Evolutionary conservation across 2,329 filamentous ascomycete genomes (phyloP), one percentile per base, ranked within the genome.

Genomic region (Monilinia vaccinii-corymbosi): DNA sequence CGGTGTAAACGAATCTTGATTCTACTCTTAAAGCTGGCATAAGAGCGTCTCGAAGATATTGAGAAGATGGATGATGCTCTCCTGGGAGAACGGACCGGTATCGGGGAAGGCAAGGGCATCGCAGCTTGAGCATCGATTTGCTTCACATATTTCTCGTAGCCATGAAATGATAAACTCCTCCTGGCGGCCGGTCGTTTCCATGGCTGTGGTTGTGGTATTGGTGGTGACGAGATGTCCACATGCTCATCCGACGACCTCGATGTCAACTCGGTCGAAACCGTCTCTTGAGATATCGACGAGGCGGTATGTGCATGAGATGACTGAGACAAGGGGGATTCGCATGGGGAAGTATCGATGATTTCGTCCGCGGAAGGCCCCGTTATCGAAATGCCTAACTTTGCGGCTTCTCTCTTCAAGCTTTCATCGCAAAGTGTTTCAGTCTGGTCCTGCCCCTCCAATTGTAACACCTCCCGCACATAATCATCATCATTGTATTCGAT

Each of bases 391-490:
- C 70, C 70, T n/a, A 67, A 38, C n/a, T 47, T 61, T 55, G 66
- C 65, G 14, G 70, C 70, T 59, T 70, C 64, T 44, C 64, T 48
- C 14, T 62, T 60, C 8, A 72, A 61, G 7, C 23, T 32, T 32
- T 69, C 61, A 48, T 72, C 69, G 42, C 68, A 50, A 16, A 51
- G 52, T 9, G 51, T 60, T 55, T 72, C 70, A 10, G 68, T 70
- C 52, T 65, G 61, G 4, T 63, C 62, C 32, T 53, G 48, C 40
- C 56, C 56, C 6, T 66, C 63, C 31, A 71, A 61, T 49, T 67
- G 69, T 56, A 72, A 58, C 38, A 72, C 70, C 55, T 71, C 69
- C 40, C 63, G 63, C 18, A 56, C 36, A 53, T 70, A 72, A 23
- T 70, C 64, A 21, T 49, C 60, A 28, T 71, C 67, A 56, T 64